Evolutionary conservation across 1,139 yeast genomes (phyloP).

Genomic region (Pichia cactophila): DNA sequence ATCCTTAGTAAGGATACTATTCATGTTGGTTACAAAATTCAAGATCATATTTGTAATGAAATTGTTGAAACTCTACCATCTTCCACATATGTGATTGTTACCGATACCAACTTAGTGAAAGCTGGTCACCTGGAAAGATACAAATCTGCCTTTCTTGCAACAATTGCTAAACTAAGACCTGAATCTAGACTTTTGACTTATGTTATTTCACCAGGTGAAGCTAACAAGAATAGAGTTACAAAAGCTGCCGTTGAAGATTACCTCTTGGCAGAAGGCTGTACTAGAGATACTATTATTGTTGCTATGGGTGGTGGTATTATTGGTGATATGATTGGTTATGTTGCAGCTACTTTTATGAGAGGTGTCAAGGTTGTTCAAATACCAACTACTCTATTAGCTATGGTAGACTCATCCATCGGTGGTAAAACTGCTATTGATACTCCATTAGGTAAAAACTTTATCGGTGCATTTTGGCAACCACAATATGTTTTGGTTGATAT

Average conservation of each 20-base stretch:
- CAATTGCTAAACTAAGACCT: conserved; percentile 27
- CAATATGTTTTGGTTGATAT: conserved; percentile 82
- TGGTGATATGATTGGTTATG: conserved; percentile 99
- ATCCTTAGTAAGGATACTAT: conserved; percentile 80
- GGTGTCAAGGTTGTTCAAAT: conserved; percentile 92
- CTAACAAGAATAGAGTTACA: conserved; percentile 78
- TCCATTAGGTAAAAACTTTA: conserved; percentile 91
- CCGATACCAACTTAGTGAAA: conserved; percentile 74
- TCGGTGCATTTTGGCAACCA: conserved; percentile 99
- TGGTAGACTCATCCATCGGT: conserved; percentile 98
- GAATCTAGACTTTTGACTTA: conserved; percentile 63
- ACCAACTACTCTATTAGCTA: conserved; percentile 87
- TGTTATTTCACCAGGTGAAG: conserved; percentile 87
- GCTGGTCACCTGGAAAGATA: conserved; percentile 51
- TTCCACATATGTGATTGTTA: conserved; percentile 85
- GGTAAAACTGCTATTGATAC: conserved; percentile 99
- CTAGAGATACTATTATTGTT: conserved; percentile 88
- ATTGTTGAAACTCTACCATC: conserved; percentile 58
- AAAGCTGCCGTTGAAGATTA: conserved; percentile 93
- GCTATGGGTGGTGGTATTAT: conserved; percentile 99
- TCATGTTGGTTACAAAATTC: conserved; percentile 85
- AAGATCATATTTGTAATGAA: conserved; percentile 66
- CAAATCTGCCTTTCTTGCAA: conserved; percentile 31
- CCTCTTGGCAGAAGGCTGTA: conserved; percentile 78
- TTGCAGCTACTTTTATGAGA: conserved; percentile 98